Base-by-base conservation (phyloP, 2,329 filamentous ascomycete genomes). In the Fusarium torulosum region DNA sequence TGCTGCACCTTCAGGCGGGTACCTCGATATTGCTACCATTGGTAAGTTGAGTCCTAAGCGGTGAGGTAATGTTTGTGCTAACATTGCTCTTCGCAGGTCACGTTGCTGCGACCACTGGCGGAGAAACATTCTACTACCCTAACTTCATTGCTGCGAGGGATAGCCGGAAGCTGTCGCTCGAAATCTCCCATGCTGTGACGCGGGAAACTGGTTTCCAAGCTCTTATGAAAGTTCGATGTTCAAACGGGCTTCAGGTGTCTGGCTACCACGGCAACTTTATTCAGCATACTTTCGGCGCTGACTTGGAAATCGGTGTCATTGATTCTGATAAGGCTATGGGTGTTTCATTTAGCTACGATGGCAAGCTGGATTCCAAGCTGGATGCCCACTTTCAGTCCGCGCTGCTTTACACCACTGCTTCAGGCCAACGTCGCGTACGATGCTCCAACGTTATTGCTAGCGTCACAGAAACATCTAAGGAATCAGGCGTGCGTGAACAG, bases 351-450 rank as follows among this genome's bases (percentile, higher is more conserved):
- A 92, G 88, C 72, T 97, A 99, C 78, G 96, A 99, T 75, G 96
- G 96, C 62, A 98, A 98, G 80, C 87, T 99, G n/a, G 96, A 99
- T 79, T 84, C 93, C 6, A 97, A 97, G 79, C 86, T 98, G 21
- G 96, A 99, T 78, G 95, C 95, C 9, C 96, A 99, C 80, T 99
- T 99, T 85, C 96, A 99, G 78, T 93, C 92, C 21, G 96, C 96
- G 3, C 83, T 99, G 4, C 86, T 99, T 3, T 99, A 99, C 80
- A 99, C 96, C 1, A 96, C 95, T 6, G 92, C 94, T 6, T 90
- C 87, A 50, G 96, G 96, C 6, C 90, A 99, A 79, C 90, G 96
- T 47, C 87, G 96, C 53, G 96, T 99, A 47, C 86, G 96, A 60
- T 99, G 96, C 80, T 93, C 90, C 75, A 99, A 99, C 76, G 86